phyloP scores from a whole-genome alignment of 495 filamentous ascomycete genomes.

The Aspergillus incahuasiensis region DNA sequence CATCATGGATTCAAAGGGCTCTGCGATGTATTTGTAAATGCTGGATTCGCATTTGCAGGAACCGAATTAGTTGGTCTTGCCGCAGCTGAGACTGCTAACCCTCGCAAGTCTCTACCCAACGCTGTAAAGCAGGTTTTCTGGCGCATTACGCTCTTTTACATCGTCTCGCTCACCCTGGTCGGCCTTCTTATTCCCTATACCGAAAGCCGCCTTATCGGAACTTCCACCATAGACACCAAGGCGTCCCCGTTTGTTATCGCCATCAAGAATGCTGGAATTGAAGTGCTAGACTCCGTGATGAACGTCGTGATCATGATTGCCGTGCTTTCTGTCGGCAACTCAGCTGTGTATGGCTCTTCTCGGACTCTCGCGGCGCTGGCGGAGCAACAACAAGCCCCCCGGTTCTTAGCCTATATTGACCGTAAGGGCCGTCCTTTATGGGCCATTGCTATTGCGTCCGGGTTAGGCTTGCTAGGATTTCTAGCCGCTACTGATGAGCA shows the following conservation, averaged over 20 bases:
- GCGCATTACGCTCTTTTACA: constrained; percentile 86
- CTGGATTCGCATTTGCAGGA: constrained; percentile 87
- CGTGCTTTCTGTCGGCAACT: constrained; percentile 83
- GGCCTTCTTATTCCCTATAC: constrained; percentile 71
- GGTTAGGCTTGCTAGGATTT: constrained; percentile 73
- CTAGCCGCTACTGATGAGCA: constrained; percentile 64
- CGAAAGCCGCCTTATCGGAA: constrained; percentile 54
- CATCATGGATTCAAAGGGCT: constrained; percentile 91
- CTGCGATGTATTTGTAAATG: constrained; percentile 89
- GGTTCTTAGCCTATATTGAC: constrained; percentile 75
- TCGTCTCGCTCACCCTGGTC: constrained; percentile 67
- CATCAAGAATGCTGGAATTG: constrained; percentile 74
- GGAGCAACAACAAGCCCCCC: constrained; percentile 78
- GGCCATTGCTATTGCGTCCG: constrained; percentile 63
- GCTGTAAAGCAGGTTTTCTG: constrained; percentile 94
- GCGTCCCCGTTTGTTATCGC: constrained; percentile 90
- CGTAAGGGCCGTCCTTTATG: constrained; percentile 75
- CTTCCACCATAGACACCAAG: constrained; percentile 56
- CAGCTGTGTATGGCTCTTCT: constrained; percentile 80
- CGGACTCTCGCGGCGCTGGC: constrained; percentile 82
- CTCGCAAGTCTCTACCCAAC: constrained; percentile 77
- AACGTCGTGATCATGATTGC: constrained; percentile 87
- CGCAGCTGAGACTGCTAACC: constrained; percentile 82
- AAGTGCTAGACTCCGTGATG: constrained; percentile 74
- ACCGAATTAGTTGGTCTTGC: constrained; percentile 93